Evolutionary conservation across 768 basidiomycete genomes (phyloP).

Genomic region (Mycena polygramma): DNA sequence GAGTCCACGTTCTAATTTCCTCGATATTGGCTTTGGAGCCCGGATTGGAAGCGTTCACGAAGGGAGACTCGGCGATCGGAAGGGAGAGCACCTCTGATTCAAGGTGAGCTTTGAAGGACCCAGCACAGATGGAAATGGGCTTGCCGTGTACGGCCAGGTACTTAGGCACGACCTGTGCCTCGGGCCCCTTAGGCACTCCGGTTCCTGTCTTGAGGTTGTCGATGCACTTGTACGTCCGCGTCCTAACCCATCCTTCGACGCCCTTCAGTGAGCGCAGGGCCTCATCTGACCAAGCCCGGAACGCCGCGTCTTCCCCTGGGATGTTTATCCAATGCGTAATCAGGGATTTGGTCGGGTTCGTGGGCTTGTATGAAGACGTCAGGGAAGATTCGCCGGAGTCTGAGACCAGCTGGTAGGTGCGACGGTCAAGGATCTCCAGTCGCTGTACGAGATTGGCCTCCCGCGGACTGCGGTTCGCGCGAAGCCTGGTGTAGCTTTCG

Average conservation of each 20-base stretch:
- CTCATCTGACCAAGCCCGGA: constrained; percentile 43
- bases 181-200: constrained; percentile 40
- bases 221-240: constrained; percentile 54
- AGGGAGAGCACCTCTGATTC: constrained; percentile 39
- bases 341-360: constrained; percentile 47
- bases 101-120: constrained; percentile 9
- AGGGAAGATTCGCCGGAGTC: constrained; percentile 50
- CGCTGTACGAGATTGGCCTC: constrained; percentile 57
- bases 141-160: constrained; percentile 60
- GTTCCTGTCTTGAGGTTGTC: constrained; percentile 56
- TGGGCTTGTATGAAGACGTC: constrained; percentile 49
- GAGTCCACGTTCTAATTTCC: constrained; percentile 54
- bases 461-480: constrained; percentile 58
- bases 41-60: constrained; percentile 30
- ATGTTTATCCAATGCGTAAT: constrained; percentile 49
- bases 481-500: constrained; percentile 58
- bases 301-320: constrained; percentile 30
- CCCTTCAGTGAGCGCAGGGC: constrained; percentile 36
- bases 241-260: constrained; percentile 54
- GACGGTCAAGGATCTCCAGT: constrained; percentile 60
- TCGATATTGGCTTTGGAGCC: constrained; percentile 37
- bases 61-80: constrained; percentile 35
- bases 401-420: constrained; percentile 51
- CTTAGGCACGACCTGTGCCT: constrained; percentile 49
- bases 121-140: constrained; percentile 12